Conservation (phyloP, 106 monocot genomes). For the Allium sativum region DNA sequence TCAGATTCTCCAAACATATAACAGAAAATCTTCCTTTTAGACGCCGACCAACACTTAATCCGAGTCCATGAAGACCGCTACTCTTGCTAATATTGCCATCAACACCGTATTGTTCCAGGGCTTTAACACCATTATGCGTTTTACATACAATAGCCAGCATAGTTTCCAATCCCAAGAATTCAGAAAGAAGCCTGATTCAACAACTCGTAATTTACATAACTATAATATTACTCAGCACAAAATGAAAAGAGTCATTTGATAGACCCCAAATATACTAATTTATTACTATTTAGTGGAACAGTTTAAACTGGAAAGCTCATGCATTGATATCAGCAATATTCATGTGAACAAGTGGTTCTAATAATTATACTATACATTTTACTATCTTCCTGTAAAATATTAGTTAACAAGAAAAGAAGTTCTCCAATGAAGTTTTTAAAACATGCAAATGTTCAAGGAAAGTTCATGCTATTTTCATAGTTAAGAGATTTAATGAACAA, state of each 20-base stretch:
- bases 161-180: conserved; percentile 73
- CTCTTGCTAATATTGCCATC: conserved; percentile 51
- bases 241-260: too few species aligned
- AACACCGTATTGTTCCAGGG: conserved; percentile 62
- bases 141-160: conserved; percentile 94
- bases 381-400: too few species aligned
- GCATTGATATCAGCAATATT: too few species aligned
- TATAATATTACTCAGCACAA: background rate
- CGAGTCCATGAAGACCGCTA: conserved; percentile 75
- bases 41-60: conserved; percentile 40
- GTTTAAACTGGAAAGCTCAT: too few species aligned
- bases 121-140: conserved; percentile 66
- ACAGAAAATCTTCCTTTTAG: conserved; percentile 66
- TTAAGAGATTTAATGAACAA: background rate
- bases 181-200: conserved; percentile 52
- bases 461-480: too few species aligned
- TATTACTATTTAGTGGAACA: too few species aligned
- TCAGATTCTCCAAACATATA: conserved; percentile 74
- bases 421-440: background rate
- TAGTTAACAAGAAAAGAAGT: background rate
- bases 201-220: background rate
- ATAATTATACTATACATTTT: too few species aligned
- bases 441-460: background rate
- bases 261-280: too few species aligned
- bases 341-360: too few species aligned